Conservation (phyloP, 2,329 filamentous ascomycete genomes). For the Talaromyces sp. region DNA sequence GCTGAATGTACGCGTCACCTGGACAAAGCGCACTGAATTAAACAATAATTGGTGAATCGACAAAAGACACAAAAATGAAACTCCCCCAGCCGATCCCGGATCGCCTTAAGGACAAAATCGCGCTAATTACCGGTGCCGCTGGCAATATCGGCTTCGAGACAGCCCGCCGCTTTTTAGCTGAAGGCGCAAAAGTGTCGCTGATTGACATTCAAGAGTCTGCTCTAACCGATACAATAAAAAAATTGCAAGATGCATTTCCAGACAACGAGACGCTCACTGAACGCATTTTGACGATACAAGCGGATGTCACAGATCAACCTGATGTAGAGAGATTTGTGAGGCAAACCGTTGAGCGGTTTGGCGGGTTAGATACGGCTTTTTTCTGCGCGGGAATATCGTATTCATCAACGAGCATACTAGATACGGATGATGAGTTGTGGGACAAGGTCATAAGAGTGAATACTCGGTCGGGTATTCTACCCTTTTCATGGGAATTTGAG, state of each 20-base stretch:
- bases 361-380: conserved; percentile 1
- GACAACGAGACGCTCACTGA: conserved; percentile 7
- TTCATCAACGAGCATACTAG: conserved; percentile 32
- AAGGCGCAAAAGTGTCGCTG: conserved; percentile 37
- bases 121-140: conserved; percentile 18
- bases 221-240: conserved; percentile 23
- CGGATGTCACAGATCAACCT: conserved; percentile 33
- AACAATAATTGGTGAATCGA: background rate
- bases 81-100: conserved; percentile 15
- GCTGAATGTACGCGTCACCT: background rate
- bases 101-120: conserved; percentile 12
- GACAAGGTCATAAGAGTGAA: conserved; percentile 38
- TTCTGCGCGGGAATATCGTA: conserved; percentile 13
- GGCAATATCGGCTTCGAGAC: conserved; percentile 31
- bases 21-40: background rate
- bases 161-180: conserved; percentile 32
- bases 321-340: conserved; percentile 22
- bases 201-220: conserved; percentile 29
- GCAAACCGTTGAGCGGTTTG: conserved; percentile 2
- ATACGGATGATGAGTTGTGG: conserved; percentile 35
- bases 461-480: conserved; percentile 33
- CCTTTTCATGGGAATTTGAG: background rate
- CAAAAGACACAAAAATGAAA: background rate
- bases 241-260: conserved; percentile 3
- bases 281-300: conserved; percentile 30